Conservation (phyloP, 352 stramenopile genomes). For the Pythium plurisporium region DNA sequence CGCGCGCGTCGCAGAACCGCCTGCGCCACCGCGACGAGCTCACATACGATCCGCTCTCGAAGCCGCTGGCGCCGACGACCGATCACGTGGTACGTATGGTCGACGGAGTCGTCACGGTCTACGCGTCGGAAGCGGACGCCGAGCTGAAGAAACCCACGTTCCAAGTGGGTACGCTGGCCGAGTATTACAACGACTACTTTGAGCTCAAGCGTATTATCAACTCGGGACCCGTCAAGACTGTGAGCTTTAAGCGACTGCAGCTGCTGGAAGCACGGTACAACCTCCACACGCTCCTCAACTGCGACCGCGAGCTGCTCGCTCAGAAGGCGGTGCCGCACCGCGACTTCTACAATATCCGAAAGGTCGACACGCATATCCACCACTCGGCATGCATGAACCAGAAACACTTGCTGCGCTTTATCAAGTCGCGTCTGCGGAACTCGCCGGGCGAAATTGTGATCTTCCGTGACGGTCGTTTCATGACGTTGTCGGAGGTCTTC, state of each 20-base stretch:
- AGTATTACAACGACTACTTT: slow-evolving; percentile 76
- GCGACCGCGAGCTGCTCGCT: slow-evolving; percentile 91
- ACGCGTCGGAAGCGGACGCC: slow-evolving; percentile 17
- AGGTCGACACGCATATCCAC: slow-evolving; percentile 99
- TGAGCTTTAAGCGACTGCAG: slow-evolving; percentile 85
- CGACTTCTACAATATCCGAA: slow-evolving; percentile 98
- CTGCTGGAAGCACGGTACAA: slow-evolving; percentile 93
- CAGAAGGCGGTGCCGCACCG: slow-evolving; percentile 96
- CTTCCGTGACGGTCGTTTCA: slow-evolving; percentile 92
- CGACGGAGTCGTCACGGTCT: slow-evolving; percentile 58
- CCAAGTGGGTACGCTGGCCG: slow-evolving; percentile 36
- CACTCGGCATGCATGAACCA: slow-evolving; percentile 96
- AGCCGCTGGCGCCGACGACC: slow-evolving; percentile 38
- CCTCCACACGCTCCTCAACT: slow-evolving; percentile 95
- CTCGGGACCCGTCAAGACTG: slow-evolving; percentile 81
- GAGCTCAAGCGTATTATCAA: slow-evolving; percentile 86
- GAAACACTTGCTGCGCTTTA: slow-evolving; percentile 93
- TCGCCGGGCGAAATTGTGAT: slow-evolving; percentile 93
- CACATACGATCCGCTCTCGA: slow-evolving; percentile 56
- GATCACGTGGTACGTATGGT: slow-evolving; percentile 49
- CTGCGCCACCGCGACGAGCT: slow-evolving; percentile 73
- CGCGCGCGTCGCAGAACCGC: slow-evolving; percentile 27
- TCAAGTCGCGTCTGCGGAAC: slow-evolving; percentile 78
- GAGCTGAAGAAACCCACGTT: slow-evolving; percentile 28
- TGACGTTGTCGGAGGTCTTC: slow-evolving; percentile 96